Evolutionary conservation across 2,329 filamentous ascomycete species (phyloP), one percentile per base, ranked within the genome.

Genomic region (Monosporascus ibericus): DNA sequence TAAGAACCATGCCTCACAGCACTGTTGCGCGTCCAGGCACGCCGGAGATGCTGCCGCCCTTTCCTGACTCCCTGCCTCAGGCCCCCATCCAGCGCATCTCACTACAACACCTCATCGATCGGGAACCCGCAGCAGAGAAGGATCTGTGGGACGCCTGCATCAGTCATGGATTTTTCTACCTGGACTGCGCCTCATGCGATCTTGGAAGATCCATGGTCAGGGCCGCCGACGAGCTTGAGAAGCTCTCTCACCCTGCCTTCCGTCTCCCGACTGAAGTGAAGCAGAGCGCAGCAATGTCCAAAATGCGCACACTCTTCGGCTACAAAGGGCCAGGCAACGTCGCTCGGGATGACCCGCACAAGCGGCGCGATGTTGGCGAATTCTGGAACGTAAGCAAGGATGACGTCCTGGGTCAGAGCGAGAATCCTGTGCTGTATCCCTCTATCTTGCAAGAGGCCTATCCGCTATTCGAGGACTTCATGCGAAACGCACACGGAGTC

Each of bases 341-440:
- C 24, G 44, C 60, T 22, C 59, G 65, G 25, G 66, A 69, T 55
- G 59, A 57, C 40, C 22, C 48, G 14, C 63, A 63, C 11, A 60
- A 58, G 2, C 42, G 42, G 3, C 59, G 50, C 7, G 68, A 70
- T 49, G 66, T 62, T 11, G 66, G 65, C 48, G 65, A 69, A 59
- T 69, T 69, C 58, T 67, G 67, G 58, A 68, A 66, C 54, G 55
- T 69, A 1, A 57, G 59, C 50, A 69, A 69, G 54, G 64, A 69
- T 51, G 64, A 68, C 44, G 62, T 70, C 57, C 58, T 65, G 38
- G 37, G 48, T 0, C 51, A 52, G 38, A 54, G 40, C 48, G 51
- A 58, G 30, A 55, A 59, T 11, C 56, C 56, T 20, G 64, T 64
- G 59, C 48, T 52, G n/a, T 69, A 67, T 60, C 67, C 68, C 1